These are phyloP conservation scores for Sonneratia caseolaris DNA, from an alignment of 345 rosid genomes.

Conservation along the genomic window DNA sequence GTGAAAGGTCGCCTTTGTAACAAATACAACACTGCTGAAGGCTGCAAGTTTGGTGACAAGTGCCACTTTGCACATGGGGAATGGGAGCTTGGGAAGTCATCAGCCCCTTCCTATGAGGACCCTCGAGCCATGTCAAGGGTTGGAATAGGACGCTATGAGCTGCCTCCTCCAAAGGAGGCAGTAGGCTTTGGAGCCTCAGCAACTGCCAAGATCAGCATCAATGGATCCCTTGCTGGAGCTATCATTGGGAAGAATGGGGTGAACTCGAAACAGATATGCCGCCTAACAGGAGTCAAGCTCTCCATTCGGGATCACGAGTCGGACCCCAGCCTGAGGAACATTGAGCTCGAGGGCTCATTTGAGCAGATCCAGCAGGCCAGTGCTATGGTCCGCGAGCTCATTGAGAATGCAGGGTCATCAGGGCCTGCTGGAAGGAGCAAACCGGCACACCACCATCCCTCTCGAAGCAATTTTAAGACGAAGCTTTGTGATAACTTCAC, in stretches of 20 bases:
- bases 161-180: constrained; percentile 47
- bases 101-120: constrained; percentile 45
- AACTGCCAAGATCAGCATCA: constrained; percentile 84
- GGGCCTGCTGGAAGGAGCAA: constrained; percentile 28
- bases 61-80: constrained; percentile 84
- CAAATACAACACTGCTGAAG: constrained; percentile 65
- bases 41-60: constrained; percentile 76
- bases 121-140: constrained; percentile 48
- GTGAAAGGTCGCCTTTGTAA: constrained; percentile 59
- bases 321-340: constrained; percentile 73
- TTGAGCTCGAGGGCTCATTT: constrained; percentile 88
- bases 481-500: constrained; percentile 67
- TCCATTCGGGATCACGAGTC: constrained; percentile 78
- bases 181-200: constrained; percentile 87
- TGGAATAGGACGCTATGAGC: constrained; percentile 40
- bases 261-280: constrained; percentile 82
- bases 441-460: constrained; percentile 9
- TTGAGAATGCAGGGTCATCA: constrained; percentile 50
- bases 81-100: constrained; percentile 67
- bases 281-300: constrained; percentile 79
- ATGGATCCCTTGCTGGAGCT: constrained; percentile 87
- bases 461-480: constrained; percentile 60
- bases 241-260: constrained; percentile 93
- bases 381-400: constrained; percentile 86
- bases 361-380: constrained; percentile 97